Conservation (phyloP, 2,329 filamentous ascomycete genomes). For the Aspergillus ustus region DNA sequence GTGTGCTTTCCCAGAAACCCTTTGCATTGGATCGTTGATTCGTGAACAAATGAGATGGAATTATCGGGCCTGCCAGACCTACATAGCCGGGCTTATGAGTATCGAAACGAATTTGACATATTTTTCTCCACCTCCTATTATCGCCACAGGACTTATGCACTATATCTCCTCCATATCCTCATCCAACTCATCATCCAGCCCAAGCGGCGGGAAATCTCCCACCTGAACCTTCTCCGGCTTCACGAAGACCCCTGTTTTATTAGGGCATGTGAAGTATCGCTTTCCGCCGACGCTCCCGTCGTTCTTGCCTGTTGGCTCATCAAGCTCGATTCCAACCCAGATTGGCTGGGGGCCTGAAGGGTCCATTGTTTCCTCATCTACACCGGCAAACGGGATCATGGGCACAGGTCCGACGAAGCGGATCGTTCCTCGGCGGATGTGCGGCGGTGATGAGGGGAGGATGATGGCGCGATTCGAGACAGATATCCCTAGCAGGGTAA, state of each 20-base stretch:
- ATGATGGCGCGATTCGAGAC: constrained; percentile 49
- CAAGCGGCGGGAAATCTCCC: constrained; percentile 61
- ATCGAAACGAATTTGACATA: constrained; percentile 2
- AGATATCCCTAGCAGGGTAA: constrained; percentile 43
- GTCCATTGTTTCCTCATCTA: constrained; percentile 25
- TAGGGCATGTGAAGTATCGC: constrained; percentile 61
- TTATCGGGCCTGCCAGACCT: background rate
- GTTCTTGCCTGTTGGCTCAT: constrained; percentile 70
- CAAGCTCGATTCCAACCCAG: constrained; percentile 65
- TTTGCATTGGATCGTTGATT: constrained; percentile 1
- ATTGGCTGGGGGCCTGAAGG: constrained; percentile 36
- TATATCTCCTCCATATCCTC: constrained; percentile 61
- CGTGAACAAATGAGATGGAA: constrained; percentile 11
- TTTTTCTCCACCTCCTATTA: background rate
- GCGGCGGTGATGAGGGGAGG: constrained; percentile 47
- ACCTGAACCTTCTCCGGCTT: constrained; percentile 66
- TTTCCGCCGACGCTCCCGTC: constrained; percentile 58
- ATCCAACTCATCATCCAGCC: constrained; percentile 57
- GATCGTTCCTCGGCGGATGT: constrained; percentile 49
- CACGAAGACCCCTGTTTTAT: constrained; percentile 63
- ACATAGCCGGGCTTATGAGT: background rate
- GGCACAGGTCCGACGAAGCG: constrained; percentile 49
- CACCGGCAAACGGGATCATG: constrained; percentile 42
- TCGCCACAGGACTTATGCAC: background rate
- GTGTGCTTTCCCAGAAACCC: background rate